Conservation (phyloP, 1,284 basidiomycete genomes). For the Leccinum pachyderme region DNA sequence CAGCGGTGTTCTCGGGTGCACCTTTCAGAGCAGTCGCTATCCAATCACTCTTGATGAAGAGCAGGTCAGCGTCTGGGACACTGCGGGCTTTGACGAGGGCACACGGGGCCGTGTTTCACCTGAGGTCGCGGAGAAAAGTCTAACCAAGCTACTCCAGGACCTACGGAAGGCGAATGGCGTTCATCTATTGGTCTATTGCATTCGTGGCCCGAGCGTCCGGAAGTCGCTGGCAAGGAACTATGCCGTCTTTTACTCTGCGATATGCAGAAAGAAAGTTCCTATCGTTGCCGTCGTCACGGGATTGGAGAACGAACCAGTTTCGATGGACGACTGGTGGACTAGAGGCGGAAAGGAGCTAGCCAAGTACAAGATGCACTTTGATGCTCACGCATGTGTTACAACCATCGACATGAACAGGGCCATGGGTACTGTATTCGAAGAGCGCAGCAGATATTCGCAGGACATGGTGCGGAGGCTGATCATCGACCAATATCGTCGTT, state of each 20-base stretch:
- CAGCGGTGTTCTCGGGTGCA: slow-evolving; percentile 29
- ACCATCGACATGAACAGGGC: slow-evolving; percentile 26
- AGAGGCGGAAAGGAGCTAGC: slow-evolving; percentile 27
- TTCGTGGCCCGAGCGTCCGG: slow-evolving; percentile 30
- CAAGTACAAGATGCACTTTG: slow-evolving; percentile 29
- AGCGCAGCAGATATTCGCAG: slow-evolving; percentile 20
- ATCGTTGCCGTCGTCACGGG: slow-evolving; percentile 34
- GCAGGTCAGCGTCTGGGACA: slow-evolving; percentile 32
- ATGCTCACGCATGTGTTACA: slow-evolving; percentile 33
- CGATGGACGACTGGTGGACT: slow-evolving; percentile 37
- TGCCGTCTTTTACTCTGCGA: slow-evolving; percentile 28
- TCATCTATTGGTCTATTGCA: slow-evolving; percentile 34
- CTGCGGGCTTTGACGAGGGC: slow-evolving; percentile 32
- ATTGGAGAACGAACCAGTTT: slow-evolving; percentile 29
- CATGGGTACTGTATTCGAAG: slow-evolving; percentile 17
- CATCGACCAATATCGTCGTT: slow-evolving; percentile 18
- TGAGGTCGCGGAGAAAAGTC: slow-evolving; percentile 25
- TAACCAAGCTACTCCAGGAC: slow-evolving; percentile 27
- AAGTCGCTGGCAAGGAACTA: slow-evolving; percentile 31
- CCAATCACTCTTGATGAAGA: slow-evolving; percentile 16
- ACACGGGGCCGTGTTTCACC: slow-evolving; percentile 21
- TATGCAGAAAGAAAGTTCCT: slow-evolving; percentile 32
- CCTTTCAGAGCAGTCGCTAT: slow-evolving; percentile 23
- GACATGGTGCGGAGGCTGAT: slow-evolving; percentile 20
- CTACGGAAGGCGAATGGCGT: slow-evolving; percentile 28